These are phyloP conservation scores for Coemansia sp. DNA, from an alignment of 192 early-diverging fungal species.

Conservation along the genomic window DNA sequence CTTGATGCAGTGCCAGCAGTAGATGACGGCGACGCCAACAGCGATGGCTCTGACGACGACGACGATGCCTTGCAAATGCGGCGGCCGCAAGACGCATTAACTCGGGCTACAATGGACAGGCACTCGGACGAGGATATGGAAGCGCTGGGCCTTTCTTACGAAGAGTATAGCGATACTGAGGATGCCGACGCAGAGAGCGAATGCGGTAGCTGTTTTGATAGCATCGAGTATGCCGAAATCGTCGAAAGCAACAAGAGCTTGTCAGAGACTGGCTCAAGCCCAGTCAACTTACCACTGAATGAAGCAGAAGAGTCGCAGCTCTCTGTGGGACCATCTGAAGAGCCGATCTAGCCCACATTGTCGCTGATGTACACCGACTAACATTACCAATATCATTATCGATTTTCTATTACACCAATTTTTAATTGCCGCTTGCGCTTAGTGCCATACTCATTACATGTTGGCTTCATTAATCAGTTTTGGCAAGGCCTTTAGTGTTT, in stretches of 20 bases:
- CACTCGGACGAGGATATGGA: background rate
- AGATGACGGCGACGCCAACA: background rate
- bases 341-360: background rate
- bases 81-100: background rate
- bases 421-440: background rate
- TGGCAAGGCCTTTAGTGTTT: background rate
- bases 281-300: background rate
- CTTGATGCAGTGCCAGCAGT: background rate
- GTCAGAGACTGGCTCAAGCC: background rate
- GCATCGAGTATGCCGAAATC: slow-evolving; percentile 1
- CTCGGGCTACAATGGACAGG: background rate
- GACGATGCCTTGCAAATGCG: slow-evolving; percentile 7
- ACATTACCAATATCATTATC: background rate
- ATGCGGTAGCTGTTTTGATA: slow-evolving; percentile 8
- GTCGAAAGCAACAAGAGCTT: slow-evolving; percentile 9
- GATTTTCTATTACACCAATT: background rate
- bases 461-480: background rate
- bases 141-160: background rate
- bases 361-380: background rate
- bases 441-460: background rate
- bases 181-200: slow-evolving; percentile 1
- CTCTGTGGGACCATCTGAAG: background rate
- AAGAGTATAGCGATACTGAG: background rate
- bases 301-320: background rate
- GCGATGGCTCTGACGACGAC: slow-evolving; percentile 13